These are phyloP conservation scores for Neurospora africana DNA, from an alignment of 495 filamentous ascomycete genomes.

Conservation along the genomic window DNA sequence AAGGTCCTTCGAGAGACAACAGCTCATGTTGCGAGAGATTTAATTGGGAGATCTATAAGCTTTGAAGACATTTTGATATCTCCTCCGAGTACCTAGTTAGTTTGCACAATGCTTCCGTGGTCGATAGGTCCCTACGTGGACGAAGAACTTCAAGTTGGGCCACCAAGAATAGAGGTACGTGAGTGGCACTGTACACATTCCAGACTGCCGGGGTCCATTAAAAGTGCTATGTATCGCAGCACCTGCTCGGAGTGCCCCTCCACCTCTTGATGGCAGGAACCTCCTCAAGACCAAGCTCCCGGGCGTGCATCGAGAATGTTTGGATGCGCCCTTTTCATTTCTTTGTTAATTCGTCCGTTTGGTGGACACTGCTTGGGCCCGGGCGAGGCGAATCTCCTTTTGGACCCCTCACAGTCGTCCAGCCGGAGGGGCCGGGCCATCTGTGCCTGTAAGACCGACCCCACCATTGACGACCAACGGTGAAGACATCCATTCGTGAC, in stretches of 20 bases:
- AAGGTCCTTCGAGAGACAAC: neutral
- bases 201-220: neutral
- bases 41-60: neutral
- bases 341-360: neutral
- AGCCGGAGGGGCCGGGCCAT: too few species aligned
- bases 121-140: neutral
- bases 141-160: neutral
- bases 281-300: neutral
- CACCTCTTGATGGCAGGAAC: neutral
- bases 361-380: neutral
- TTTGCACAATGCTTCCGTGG: neutral
- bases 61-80: neutral
- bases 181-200: neutral
- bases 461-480: conserved; percentile 9
- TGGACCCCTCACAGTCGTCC: neutral
- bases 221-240: neutral
- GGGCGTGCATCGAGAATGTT: neutral
- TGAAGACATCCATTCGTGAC: neutral
- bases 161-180: neutral
- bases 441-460: conserved; percentile 4
- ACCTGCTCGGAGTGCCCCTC: neutral
- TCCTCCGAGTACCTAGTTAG: neutral
- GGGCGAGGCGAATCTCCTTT: neutral
- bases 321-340: neutral
- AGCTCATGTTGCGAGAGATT: neutral